Evolutionary conservation across 2,329 filamentous ascomycete genomes (phyloP), one percentile per base, ranked within the genome.

Genomic region (Scedosporium dehoogii): DNA sequence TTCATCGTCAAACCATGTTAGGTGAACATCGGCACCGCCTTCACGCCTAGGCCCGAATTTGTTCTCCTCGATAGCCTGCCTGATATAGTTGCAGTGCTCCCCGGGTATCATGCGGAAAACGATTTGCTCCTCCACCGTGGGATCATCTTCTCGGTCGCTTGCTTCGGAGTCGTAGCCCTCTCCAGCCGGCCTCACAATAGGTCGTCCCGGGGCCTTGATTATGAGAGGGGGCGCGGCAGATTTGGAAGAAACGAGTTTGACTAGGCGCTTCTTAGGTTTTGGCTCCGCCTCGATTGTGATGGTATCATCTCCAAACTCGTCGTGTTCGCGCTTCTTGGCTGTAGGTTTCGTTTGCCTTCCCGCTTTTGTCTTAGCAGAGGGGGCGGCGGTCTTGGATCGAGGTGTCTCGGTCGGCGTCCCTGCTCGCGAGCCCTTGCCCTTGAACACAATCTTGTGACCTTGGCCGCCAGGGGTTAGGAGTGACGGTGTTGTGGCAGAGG

Each of bases 141-240:
- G 94, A 70, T 99, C 94, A 9, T 79, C 75, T 73, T 99, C 94
- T 14, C 88, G 85, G 70, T 97, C 94, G 62, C 92, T 94, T 12
- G 92, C 91, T 74, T 97, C 94, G 3, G 92, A 97, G 72, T 99
- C 94, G 74, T 97, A 99, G 6, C 93, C 94, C 62, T 96, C 91
- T 60, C 94, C 94, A 1, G 85, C 83, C 4, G 86, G 86, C 66
- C 90, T 84, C 38, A 83, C 78, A 6, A 90, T 88, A 1, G 84
- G 80, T 65, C 85, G 83, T n/a, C 87, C 88, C 68, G 87, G 85
- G 58, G 85, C 79, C 69, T 86, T 88, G 63, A 90, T 71, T 56
- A 77, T 74, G 21, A 78, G 64, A 58, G 76, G 73, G 63, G 64
- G 71, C 62, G 67, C 71, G 58, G 68, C 51, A 14, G 18, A 18